Conservation (phyloP, 805 yeast genomes). For the Teunomyces gatunensis region DNA sequence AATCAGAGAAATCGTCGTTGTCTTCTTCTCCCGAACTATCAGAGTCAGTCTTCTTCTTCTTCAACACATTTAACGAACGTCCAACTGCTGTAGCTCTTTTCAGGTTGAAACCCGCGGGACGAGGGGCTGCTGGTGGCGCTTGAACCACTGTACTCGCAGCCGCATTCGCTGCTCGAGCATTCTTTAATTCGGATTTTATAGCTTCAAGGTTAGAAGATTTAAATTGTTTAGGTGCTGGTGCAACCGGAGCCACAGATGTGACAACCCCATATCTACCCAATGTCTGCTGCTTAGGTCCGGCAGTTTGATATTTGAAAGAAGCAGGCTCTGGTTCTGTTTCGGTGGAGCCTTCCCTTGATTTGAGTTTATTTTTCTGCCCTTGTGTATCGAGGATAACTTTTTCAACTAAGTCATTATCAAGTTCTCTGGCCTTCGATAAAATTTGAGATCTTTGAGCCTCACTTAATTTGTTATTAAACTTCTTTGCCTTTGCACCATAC, state of each 20-base stretch:
- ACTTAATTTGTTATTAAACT: constrained; percentile 66
- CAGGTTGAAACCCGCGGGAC: constrained; percentile 55
- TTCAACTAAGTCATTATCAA: constrained; percentile 56
- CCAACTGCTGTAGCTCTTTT: constrained; percentile 29
- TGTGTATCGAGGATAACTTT: constrained; percentile 28
- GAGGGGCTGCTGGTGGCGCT: constrained; percentile 45
- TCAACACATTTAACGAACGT: constrained; percentile 35
- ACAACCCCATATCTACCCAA: constrained; percentile 35
- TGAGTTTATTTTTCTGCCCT: constrained; percentile 7
- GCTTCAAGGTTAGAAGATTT: constrained; percentile 33
- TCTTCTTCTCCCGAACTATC: constrained; percentile 37
- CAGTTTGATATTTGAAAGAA: constrained; percentile 21
- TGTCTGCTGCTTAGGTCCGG: constrained; percentile 33
- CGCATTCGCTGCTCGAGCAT: constrained; percentile 14
- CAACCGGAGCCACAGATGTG: constrained; percentile 30
- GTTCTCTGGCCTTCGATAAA: constrained; percentile 55
- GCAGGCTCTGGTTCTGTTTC: constrained; percentile 13
- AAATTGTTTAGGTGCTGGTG: constrained; percentile 31
- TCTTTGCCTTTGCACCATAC: constrained; percentile 64
- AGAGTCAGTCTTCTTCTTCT: constrained; percentile 27
- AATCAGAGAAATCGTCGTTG: constrained; percentile 39
- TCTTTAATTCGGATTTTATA: constrained; percentile 30
- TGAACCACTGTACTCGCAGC: constrained; percentile 12
- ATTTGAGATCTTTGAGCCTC: constrained; percentile 66
- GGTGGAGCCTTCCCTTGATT: constrained; percentile 5